These are phyloP conservation scores for Rugonectria rugulosa DNA, from an alignment of 2,329 filamentous ascomycete genomes.

Conservation along the genomic window DNA sequence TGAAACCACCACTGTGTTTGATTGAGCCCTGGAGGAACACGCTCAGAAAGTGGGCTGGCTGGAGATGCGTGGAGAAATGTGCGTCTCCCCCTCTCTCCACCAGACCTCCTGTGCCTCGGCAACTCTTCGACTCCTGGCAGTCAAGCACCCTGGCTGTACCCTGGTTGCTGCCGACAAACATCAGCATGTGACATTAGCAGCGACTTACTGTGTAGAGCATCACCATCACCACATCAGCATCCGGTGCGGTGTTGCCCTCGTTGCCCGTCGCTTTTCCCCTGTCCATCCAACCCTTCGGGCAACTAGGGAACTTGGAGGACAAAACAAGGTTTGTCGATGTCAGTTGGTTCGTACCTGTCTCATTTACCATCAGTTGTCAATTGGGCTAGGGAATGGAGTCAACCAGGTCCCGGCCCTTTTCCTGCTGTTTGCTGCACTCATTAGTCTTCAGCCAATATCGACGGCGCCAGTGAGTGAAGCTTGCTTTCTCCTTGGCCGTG, in stretches of 20 bases:
- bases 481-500: slow-evolving; percentile 3
- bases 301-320: too few species aligned
- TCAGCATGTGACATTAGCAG: slow-evolving; percentile 16
- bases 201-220: neutral
- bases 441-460: slow-evolving; percentile 10
- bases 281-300: too few species aligned
- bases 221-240: too few species aligned
- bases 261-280: too few species aligned
- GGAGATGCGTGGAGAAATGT: slow-evolving; percentile 11
- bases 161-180: slow-evolving; percentile 3
- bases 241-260: neutral
- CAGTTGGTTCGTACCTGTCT: neutral
- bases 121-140: too few species aligned
- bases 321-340: slow-evolving; percentile 3
- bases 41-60: slow-evolving; percentile 13
- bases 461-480: slow-evolving; percentile 11
- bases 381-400: neutral
- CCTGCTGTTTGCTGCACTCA: neutral
- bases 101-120: slow-evolving; percentile 12
- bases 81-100: slow-evolving; percentile 9
- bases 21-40: slow-evolving; percentile 4
- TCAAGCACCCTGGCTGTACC: slow-evolving; percentile 2
- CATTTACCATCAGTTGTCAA: slow-evolving; percentile 5
- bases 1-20: slow-evolving; percentile 30
- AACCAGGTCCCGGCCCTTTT: slow-evolving; percentile 1